phyloP scores from a whole-genome alignment of 768 basidiomycete species.

The Termitomyces eurrhizus region DNA sequence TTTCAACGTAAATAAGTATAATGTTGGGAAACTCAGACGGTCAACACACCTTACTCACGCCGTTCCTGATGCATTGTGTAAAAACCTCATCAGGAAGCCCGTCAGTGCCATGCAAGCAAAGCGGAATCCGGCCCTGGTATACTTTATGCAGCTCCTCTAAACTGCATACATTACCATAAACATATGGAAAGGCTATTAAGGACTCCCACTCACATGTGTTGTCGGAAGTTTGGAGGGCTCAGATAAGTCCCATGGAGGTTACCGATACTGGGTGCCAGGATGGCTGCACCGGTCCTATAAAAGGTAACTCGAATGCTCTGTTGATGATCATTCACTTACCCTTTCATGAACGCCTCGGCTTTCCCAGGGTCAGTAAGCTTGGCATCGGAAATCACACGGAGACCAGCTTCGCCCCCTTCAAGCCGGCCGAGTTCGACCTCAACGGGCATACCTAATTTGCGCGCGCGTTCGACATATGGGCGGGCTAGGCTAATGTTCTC shows the following conservation, averaged over 20 bases:
- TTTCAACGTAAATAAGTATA: conserved; percentile 6
- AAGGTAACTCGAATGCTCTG: background rate
- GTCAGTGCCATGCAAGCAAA: conserved; percentile 45
- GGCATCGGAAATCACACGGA: conserved; percentile 43
- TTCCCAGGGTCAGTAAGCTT: conserved; percentile 42
- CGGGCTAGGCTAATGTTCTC: conserved; percentile 42
- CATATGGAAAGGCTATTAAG: background rate
- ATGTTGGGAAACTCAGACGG: background rate
- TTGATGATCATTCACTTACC: conserved; percentile 18
- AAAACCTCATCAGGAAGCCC: conserved; percentile 42
- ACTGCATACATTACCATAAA: conserved; percentile 18
- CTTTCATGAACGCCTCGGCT: conserved; percentile 38
- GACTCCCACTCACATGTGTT: conserved; percentile 33
- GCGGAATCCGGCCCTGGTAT: conserved; percentile 30
- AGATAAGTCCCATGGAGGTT: conserved; percentile 44
- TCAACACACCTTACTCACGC: conserved; percentile 35
- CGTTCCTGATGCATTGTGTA: conserved; percentile 39
- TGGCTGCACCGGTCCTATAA: conserved; percentile 37
- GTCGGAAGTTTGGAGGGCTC: conserved; percentile 41
- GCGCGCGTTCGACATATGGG: conserved; percentile 41
- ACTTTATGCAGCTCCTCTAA: conserved; percentile 30
- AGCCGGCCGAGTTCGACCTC: conserved; percentile 46
- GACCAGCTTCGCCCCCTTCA: conserved; percentile 47
- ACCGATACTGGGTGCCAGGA: conserved; percentile 45
- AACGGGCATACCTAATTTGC: conserved; percentile 35